phyloP scores from a whole-genome alignment of 164 flowering plant species.

The Santalum album region DNA sequence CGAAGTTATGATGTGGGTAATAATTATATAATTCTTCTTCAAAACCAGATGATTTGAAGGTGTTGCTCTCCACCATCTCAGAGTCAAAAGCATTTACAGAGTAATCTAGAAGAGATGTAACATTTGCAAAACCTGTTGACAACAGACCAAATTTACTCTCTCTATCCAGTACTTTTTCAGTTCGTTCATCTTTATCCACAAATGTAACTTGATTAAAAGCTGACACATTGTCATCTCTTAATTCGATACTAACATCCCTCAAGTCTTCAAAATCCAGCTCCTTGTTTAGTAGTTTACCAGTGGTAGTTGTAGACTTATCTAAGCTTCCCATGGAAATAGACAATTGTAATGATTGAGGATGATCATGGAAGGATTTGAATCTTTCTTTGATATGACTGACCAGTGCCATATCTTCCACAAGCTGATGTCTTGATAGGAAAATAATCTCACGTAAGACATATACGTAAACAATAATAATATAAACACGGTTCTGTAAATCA shows the following conservation, averaged over 20 bases:
- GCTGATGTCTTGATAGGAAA: conserved; percentile 30
- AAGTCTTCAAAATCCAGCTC: conserved; percentile 16
- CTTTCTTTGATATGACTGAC: conserved; percentile 33
- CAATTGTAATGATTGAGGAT: conserved; percentile 13
- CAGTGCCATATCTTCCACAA: conserved; percentile 38
- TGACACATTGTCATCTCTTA: conserved; percentile 8
- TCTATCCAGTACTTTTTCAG: conserved; percentile 8
- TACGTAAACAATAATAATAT: neutral
- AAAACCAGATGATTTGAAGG: conserved; percentile 13
- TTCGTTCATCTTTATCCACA: conserved; percentile 13
- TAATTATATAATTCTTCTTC: conserved; percentile 19
- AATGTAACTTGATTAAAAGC: conserved; percentile 7
- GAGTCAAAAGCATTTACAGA: conserved; percentile 9
- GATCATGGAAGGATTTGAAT: conserved; percentile 27
- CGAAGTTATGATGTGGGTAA: conserved; percentile 6
- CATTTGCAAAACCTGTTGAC: conserved; percentile 7
- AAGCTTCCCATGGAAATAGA: conserved; percentile 17
- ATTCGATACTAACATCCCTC: conserved; percentile 6
- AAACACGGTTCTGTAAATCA: too few species aligned
- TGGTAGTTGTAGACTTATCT: conserved; percentile 16
- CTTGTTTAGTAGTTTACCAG: neutral
- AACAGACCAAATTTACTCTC: conserved; percentile 9
- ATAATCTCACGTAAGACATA: conserved; percentile 5
- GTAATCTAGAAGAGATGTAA: conserved; percentile 10
- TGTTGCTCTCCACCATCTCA: conserved; percentile 14